Percentiles rank a stretch among this genome's conserved stretches.
Conservation (phyloP, 1,284 basidiomycete genomes). For the Cryptococcus neoformans region DNA sequence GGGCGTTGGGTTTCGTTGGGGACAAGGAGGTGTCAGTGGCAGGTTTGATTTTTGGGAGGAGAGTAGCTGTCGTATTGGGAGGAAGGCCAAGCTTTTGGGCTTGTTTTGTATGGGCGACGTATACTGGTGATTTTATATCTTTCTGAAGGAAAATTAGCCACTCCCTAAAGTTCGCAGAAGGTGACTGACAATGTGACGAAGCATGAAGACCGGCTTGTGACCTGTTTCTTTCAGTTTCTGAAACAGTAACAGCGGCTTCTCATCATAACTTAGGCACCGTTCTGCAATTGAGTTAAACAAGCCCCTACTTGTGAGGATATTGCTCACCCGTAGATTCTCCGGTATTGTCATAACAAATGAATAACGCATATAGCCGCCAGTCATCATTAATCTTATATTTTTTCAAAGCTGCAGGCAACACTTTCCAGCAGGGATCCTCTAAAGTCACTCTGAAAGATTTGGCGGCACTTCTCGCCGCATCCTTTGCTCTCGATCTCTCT, state of each 20-base stretch:
- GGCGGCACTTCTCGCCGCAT: conserved; percentile 40
- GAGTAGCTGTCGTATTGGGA: conserved; percentile 21
- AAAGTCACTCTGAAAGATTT: conserved; percentile 61
- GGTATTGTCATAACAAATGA: conserved; percentile 92
- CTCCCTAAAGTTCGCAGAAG: conserved; percentile 16
- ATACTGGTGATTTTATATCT: conserved; percentile 95
- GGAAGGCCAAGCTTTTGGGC: conserved; percentile 52
- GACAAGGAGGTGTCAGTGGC: conserved; percentile 26
- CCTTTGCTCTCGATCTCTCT: conserved; percentile 27
- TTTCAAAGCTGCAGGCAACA: conserved; percentile 93
- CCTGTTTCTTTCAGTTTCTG: conserved; percentile 96
- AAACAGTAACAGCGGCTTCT: conserved; percentile 94
- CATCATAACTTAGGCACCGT: conserved; percentile 94
- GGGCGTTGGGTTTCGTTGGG: conserved; percentile 26
- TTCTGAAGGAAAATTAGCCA: conserved; percentile 24
- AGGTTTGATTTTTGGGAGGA: conserved; percentile 36
- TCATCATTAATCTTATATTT: conserved; percentile 99
- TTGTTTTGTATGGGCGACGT: conserved; percentile 90
- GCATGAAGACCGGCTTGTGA: conserved; percentile 98
- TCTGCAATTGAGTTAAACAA: conserved; percentile 54
- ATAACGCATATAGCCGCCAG: conserved; percentile 98
- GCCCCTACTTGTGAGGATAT: too few species aligned
- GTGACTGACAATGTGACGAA: conserved; percentile 80
- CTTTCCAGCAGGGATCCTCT: conserved; percentile 98
- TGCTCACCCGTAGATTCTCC: conserved; percentile 70